phyloP scores from a whole-genome alignment of 352 stramenopile genomes.

The Peronosclerospora sorghi region DNA sequence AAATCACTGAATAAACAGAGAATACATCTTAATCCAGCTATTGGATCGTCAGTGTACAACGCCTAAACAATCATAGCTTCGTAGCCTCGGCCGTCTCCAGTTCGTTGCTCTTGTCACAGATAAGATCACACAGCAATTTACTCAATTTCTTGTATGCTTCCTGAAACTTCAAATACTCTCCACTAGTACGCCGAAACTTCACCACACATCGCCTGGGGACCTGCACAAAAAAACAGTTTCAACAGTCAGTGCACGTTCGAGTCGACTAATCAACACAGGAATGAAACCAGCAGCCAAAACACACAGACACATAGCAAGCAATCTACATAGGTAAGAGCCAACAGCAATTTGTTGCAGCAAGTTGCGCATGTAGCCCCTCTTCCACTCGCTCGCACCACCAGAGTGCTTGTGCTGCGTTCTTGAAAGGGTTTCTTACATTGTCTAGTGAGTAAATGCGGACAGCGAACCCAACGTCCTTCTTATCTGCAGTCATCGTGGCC shows the following conservation, averaged over 20 bases:
- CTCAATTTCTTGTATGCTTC: too few relatives aligned
- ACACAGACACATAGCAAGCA: slow-evolving; percentile 13
- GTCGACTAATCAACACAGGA: too few relatives aligned
- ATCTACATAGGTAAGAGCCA: slow-evolving; percentile 16
- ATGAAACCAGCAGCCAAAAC: slow-evolving; percentile 13
- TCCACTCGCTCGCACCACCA: slow-evolving; percentile 14
- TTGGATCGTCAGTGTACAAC: too few relatives aligned
- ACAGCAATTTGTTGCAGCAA: slow-evolving; percentile 13
- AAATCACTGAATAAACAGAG: too few relatives aligned
- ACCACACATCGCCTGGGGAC: slow-evolving; percentile 44
- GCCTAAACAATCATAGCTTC: too few relatives aligned
- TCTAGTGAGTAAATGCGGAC: too few relatives aligned
- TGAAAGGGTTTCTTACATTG: too few relatives aligned
- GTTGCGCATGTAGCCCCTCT: slow-evolving; percentile 4
- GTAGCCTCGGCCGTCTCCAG: slow-evolving; percentile 4
- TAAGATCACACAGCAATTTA: slow-evolving; percentile 35
- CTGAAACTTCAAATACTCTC: slow-evolving; percentile 62
- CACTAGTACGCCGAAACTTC: slow-evolving; percentile 61
- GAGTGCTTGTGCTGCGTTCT: slow-evolving; percentile 11
- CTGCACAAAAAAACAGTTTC: too few relatives aligned
- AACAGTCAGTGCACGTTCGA: too few relatives aligned
- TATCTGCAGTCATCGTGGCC: slow-evolving; percentile 17
- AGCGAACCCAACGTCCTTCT: slow-evolving; percentile 39
- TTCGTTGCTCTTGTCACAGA: slow-evolving; percentile 40
- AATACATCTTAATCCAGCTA: too few relatives aligned